Base-by-base conservation (phyloP, 2,329 filamentous ascomycete genomes). In the Neonectria hederae region DNA sequence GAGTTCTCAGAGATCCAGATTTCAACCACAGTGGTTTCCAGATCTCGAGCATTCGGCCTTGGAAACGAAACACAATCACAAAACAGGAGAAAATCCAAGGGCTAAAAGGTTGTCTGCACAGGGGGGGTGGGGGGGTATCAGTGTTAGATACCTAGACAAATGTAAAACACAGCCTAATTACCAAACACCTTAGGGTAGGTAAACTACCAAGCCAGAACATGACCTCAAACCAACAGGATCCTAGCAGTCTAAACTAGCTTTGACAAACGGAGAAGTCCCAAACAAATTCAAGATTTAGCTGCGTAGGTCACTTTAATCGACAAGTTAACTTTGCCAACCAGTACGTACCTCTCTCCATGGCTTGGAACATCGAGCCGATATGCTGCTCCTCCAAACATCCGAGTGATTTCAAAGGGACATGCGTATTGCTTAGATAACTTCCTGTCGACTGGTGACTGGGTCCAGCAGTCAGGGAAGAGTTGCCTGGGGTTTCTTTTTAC, bases 31-130 rank as follows among this genome's bases (percentile, higher is more conserved):
- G 10, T 4, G n/a, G n/a, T 11, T 13, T 32, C 30, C 10, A 4
- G 13, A 11, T 11, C 10, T 32, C 30, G 5, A 32, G 10, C 30
- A 32, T 10, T 13, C 30, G 13, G 10, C 11, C 30, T 13, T 10
- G 30, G 13, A 4, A 13, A 10, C 10, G 3, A 13, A 32, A 32
- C 30, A 13, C 10, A 11, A 13, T 4, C 30, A 11, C 10, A 11
- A 32, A 9, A 11, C 10, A 13, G 10, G 30, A 4, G 10, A 32
- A 32, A 11, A 11, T 13, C 30, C 10, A 30, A 11, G 10, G 30
- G 1, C 10, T 1, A 10, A 4, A 32, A 14, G 6, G 1, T 17
- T 14, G 1, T 5, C 7, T 17, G 5, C 7, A 17, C 3, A 6
- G 17, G 17, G 2, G 17, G 13, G 32, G 13, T 2, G 2, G 17